Percentiles rank a stretch among this genome's conserved stretches.
phyloP scores from a whole-genome alignment of 345 rosid species.

The Salix purpurea region DNA sequence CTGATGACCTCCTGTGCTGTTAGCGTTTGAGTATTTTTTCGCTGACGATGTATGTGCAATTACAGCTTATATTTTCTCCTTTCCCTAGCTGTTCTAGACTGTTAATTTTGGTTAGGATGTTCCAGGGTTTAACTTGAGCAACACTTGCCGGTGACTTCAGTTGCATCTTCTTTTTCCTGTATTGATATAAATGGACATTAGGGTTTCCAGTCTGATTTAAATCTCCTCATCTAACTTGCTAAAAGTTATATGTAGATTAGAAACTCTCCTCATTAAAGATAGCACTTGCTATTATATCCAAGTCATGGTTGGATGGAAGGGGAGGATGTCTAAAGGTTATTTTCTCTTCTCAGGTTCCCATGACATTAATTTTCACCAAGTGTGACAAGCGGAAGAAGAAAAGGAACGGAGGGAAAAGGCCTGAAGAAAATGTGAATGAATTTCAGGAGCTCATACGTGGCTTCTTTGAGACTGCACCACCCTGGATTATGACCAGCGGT shows the following conservation, averaged over 20 bases:
- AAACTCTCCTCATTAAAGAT: not conserved
- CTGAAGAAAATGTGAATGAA: slow-evolving; percentile 69
- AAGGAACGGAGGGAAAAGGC: slow-evolving; percentile 83
- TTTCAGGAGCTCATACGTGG: slow-evolving; percentile 76
- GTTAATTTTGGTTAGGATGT: not conserved
- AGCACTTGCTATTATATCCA: not conserved
- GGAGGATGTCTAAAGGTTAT: not conserved
- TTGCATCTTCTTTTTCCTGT: not conserved
- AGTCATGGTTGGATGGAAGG: not conserved
- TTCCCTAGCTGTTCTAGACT: not conserved
- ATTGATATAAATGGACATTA: not conserved
- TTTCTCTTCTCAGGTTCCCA: slow-evolving; percentile 56
- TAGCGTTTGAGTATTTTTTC: not conserved
- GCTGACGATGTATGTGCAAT: not conserved
- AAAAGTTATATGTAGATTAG: not conserved
- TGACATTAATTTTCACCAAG: slow-evolving; percentile 91
- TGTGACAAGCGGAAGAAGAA: slow-evolving; percentile 96
- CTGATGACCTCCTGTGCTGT: not conserved
- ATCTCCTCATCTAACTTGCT: not conserved
- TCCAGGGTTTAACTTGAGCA: not conserved
- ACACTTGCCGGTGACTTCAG: not conserved
- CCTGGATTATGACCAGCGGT: slow-evolving; percentile 99
- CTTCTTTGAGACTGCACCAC: slow-evolving; percentile 77
- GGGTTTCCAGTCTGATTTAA: not conserved
- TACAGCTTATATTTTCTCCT: not conserved